Evolutionary conservation across 371 early-diverging fungal species (phyloP).

Genomic region (Zychaea mexicana): DNA sequence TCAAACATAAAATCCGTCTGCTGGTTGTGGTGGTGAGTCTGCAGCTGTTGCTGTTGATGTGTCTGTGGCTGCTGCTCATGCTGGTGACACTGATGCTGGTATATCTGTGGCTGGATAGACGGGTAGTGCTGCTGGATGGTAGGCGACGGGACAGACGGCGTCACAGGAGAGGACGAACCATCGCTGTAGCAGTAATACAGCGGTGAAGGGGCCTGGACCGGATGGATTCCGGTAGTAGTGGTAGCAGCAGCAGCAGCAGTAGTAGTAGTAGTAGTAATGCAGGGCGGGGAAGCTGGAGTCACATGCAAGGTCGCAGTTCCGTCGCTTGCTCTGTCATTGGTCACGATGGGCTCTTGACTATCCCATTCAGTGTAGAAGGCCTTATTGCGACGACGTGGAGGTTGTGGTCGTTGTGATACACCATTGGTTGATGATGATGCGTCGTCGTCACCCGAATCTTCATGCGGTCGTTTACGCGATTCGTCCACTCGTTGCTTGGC

Average conservation of each 20-base stretch:
- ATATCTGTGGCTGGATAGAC: neutral
- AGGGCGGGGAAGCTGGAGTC: slow-evolving; percentile 9
- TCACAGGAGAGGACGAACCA: neutral
- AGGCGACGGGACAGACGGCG: neutral
- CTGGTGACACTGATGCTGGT: neutral
- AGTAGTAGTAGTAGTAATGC: neutral
- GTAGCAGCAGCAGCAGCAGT: too few relatives aligned
- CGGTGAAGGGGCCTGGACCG: slow-evolving; percentile 1
- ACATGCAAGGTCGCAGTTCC: neutral
- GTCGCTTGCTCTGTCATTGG: slow-evolving; percentile 8
- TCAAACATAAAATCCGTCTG: neutral
- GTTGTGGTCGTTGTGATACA: too few relatives aligned
- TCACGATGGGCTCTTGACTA: slow-evolving; percentile 22
- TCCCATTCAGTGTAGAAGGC: slow-evolving; percentile 20
- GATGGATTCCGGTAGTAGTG: neutral
- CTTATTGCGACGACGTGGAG: slow-evolving; percentile 12
- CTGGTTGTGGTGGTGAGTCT: neutral
- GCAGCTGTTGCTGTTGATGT: neutral
- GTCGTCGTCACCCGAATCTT: too few relatives aligned
- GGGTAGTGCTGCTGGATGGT: neutral
- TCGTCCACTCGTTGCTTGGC: slow-evolving; percentile 22
- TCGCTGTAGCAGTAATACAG: slow-evolving; percentile 2
- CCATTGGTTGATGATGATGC: slow-evolving; percentile 5
- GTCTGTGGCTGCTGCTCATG: neutral
- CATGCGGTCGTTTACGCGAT: neutral